Evolutionary conservation across 257 asterid species (phyloP).

Genomic region (Gentiana straminea): DNA sequence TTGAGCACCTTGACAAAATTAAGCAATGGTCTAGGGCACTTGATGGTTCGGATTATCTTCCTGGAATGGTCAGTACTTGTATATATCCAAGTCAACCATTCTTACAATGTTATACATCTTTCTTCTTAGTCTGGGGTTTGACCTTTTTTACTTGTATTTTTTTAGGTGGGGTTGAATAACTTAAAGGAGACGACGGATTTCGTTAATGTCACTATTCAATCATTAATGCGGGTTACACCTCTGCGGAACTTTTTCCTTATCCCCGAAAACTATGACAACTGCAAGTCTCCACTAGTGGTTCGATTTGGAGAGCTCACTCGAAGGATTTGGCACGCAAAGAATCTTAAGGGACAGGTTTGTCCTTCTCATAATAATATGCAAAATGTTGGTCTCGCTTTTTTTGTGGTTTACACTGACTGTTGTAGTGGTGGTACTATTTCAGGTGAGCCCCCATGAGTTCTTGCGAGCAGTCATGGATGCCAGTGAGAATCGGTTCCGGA

Average conservation of each 20-base stretch:
- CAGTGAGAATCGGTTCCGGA: slow-evolving; percentile 75
- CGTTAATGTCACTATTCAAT: slow-evolving; percentile 87
- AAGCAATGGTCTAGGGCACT: slow-evolving; percentile 96
- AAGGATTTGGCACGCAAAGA: slow-evolving; percentile 88
- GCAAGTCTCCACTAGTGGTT: slow-evolving; percentile 82
- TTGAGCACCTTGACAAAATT: slow-evolving; percentile 55
- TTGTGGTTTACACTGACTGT: slow-evolving; percentile 12
- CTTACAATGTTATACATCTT: neutral
- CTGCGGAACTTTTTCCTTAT: slow-evolving; percentile 89
- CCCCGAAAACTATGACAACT: slow-evolving; percentile 68
- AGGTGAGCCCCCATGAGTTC: slow-evolving; percentile 99
- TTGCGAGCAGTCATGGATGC: slow-evolving; percentile 94
- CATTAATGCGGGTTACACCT: slow-evolving; percentile 93
- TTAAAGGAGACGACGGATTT: slow-evolving; percentile 86
- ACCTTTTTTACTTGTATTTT: slow-evolving; percentile 8
- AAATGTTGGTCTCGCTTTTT: neutral
- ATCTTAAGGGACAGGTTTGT: slow-evolving; percentile 90
- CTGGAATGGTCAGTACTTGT: slow-evolving; percentile 62
- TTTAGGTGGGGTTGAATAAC: slow-evolving; percentile 89
- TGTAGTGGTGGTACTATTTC: slow-evolving; percentile 12
- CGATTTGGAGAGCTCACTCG: slow-evolving; percentile 92
- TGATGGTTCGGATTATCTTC: slow-evolving; percentile 97
- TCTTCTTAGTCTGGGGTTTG: neutral
- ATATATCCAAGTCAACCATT: neutral
- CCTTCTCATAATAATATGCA: neutral